Percentiles rank a stretch among this genome's conserved stretches.
Conservation (phyloP, 129 eudicot genomes). For the Arctium lappa region DNA sequence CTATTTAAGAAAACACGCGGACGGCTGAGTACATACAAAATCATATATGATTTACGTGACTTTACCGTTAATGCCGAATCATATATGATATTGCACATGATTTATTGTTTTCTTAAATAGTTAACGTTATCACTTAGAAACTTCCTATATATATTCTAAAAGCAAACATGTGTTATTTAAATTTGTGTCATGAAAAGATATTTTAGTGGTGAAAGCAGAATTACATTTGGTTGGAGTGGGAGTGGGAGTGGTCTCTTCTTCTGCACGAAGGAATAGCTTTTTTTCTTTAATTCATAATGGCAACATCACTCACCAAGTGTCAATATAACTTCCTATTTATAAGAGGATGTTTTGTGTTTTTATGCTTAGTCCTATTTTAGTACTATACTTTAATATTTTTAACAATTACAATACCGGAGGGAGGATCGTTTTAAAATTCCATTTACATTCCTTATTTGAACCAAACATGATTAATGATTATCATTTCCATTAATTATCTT, state of each 20-base stretch:
- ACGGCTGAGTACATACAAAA: too few relatives aligned
- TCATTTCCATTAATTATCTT: too few relatives aligned
- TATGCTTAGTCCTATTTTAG: background rate
- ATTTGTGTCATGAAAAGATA: background rate
- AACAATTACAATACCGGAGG: background rate
- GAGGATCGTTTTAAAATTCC: too few relatives aligned
- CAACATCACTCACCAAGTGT: background rate
- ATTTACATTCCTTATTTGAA: background rate
- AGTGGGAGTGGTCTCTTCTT: background rate
- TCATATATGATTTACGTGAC: too few relatives aligned
- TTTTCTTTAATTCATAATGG: background rate
- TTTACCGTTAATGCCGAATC: too few relatives aligned
- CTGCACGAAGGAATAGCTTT: background rate
- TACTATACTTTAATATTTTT: too few relatives aligned
- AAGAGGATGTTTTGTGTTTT: background rate
- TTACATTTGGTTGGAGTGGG: background rate
- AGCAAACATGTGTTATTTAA: background rate
- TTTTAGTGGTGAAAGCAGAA: background rate
- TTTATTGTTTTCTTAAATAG: too few relatives aligned
- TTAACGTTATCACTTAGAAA: too few relatives aligned
- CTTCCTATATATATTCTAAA: too few relatives aligned
- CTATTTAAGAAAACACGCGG: too few relatives aligned
- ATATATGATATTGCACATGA: too few relatives aligned
- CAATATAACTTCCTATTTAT: background rate
- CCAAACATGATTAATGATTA: too few relatives aligned